Base-by-base conservation (phyloP, 2,329 filamentous ascomycete species). In the Botrytis fabae region DNA sequence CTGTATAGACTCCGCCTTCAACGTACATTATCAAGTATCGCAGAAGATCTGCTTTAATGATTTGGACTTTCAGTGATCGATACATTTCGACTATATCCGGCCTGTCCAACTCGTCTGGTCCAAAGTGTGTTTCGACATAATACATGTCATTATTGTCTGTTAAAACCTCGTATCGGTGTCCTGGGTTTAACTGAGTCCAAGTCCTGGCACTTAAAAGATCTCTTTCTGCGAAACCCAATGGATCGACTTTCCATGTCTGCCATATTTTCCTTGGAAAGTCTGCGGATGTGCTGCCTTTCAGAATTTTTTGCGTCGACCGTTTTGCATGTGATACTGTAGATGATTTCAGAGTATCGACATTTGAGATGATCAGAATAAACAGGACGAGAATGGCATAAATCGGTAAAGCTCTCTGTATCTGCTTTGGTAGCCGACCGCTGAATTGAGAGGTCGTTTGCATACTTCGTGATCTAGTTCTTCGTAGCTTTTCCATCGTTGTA, bases 161-260 rank as follows among this genome's bases (percentile, higher is more conserved):
- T 57, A 81, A 65, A 40, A 80, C 79, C 64, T 81, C 80, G 62
- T 81, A 81, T 75, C 91, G 84, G 80, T 90, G 88, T 5, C 84
- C 85, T 0, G 90, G 91, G 77, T 93, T 93, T 81, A 89, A 91
- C 35, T 83, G 81, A 0, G 87, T 84, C 91, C 91, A 93, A 2
- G 90, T 90, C 76, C 86, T 86, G 16, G 91, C 91, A 0, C 85
- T 85, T 38, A 85, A 82, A 46, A 87, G 83, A 77, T 93, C 90
- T 70, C 88, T 85, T 77, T 89, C 85, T 75, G 92, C 91, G 78
- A 93, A 92, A 2, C 85, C 84, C 48, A 92, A 83, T 2, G 91
- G 89, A 75, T 91, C 87, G 42, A 91, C 87, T 80, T 93, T 93
- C 91, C 91, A 93, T 0, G 89, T 91, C 81, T 93, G 91, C 91